Conservation (phyloP, 2,329 filamentous ascomycete genomes). For the Magnaporthales sp. region DNA sequence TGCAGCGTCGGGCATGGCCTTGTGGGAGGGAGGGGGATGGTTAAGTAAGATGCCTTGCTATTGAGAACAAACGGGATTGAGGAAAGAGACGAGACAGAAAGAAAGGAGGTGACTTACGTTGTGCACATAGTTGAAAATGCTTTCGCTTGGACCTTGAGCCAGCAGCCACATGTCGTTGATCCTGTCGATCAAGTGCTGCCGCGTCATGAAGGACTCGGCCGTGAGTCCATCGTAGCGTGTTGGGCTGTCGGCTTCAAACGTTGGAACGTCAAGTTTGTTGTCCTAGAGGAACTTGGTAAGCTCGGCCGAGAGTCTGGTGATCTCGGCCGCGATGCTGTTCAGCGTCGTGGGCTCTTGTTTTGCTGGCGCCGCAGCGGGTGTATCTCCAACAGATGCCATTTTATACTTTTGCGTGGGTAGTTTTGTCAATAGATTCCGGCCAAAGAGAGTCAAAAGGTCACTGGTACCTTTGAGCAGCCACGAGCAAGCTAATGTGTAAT, state of each 20-base stretch:
- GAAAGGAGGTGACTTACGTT: neutral
- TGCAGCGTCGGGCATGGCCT: slow-evolving; percentile 5
- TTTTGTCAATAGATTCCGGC: no score
- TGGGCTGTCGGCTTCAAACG: neutral
- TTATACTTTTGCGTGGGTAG: neutral
- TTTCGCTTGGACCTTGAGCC: slow-evolving; percentile 38
- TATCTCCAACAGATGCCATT: neutral
- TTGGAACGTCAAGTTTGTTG: neutral
- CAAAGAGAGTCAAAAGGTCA: neutral
- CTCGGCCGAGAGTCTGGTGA: neutral
- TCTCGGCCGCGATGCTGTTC: neutral
- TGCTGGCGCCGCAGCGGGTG: neutral
- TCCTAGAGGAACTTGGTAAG: slow-evolving; percentile 1
- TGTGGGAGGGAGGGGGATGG: neutral
- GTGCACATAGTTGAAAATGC: slow-evolving; percentile 25
- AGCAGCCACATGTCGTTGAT: slow-evolving; percentile 37
- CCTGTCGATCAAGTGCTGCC: slow-evolving; percentile 33
- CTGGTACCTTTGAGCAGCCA: neutral
- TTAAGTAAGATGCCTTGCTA: no score
- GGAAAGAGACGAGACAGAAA: neutral
- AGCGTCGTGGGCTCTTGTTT: neutral
- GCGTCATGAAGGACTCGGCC: slow-evolving; percentile 17
- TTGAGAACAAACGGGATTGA: no score
- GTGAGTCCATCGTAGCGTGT: neutral
- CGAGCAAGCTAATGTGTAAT: neutral